These are phyloP conservation scores for Agastache rugosa DNA, from an alignment of 257 asterid species.

Conservation along the genomic window DNA sequence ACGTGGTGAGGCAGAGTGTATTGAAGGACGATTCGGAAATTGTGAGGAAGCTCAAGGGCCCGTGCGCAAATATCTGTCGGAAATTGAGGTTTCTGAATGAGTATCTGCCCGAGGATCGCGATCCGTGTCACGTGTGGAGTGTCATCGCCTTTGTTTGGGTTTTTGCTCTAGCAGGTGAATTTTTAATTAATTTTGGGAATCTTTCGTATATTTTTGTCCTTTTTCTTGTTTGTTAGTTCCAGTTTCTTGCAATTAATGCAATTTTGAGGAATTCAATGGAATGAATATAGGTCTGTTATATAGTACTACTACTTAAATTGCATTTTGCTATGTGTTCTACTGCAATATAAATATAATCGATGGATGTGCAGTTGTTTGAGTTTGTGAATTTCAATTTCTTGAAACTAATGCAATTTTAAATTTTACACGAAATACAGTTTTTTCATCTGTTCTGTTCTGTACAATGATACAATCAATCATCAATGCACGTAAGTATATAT, in stretches of 20 bases:
- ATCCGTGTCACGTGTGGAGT: slow-evolving; percentile 81
- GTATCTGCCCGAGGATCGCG: slow-evolving; percentile 95
- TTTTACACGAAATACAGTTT: not conserved
- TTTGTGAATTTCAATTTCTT: not conserved
- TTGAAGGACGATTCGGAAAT: slow-evolving; percentile 76
- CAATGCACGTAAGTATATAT: not conserved
- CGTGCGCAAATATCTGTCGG: slow-evolving; percentile 49
- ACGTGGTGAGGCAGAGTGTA: slow-evolving; percentile 81
- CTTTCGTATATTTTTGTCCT: not conserved
- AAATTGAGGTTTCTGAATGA: slow-evolving; percentile 76
- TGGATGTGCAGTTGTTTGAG: not conserved
- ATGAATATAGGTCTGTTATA: not conserved
- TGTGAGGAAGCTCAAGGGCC: slow-evolving; percentile 69
- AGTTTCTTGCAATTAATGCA: not conserved
- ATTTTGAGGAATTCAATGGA: slow-evolving; percentile 4
- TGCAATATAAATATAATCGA: not conserved
- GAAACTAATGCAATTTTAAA: not conserved
- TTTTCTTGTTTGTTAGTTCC: not conserved
- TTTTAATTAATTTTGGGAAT: not conserved
- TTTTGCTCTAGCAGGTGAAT: slow-evolving; percentile 67
- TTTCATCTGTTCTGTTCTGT: not conserved
- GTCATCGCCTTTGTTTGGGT: slow-evolving; percentile 59
- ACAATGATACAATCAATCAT: not conserved
- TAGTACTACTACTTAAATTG: not conserved
- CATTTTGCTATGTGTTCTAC: not conserved